These are phyloP conservation scores for Ascoidea asiatica DNA, from an alignment of 805 yeast species.

Conservation along the genomic window DNA sequence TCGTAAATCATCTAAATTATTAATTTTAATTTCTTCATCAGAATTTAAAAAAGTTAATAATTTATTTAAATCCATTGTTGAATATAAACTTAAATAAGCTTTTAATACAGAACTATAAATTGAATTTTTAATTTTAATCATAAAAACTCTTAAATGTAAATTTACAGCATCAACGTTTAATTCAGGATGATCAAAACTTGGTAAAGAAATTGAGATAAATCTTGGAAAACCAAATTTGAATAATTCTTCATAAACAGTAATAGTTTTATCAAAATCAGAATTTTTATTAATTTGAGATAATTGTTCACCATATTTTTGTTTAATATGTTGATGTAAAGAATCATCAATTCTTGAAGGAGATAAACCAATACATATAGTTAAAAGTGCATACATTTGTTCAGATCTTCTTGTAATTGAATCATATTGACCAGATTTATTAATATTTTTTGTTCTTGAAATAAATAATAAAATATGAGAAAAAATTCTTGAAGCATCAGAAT, in stretches of 20 bases:
- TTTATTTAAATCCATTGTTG: constrained; percentile 30
- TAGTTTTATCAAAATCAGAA: constrained; percentile 21
- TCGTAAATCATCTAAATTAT: constrained; percentile 22
- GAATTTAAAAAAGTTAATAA: constrained; percentile 25
- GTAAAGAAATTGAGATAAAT: constrained; percentile 28
- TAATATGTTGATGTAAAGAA: constrained; percentile 25
- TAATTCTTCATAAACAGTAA: constrained; percentile 29
- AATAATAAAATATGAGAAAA: constrained; percentile 32
- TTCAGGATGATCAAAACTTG: constrained; percentile 19
- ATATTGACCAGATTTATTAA: constrained; percentile 28
- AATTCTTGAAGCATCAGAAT: constrained; percentile 34
- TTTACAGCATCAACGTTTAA: constrained; percentile 24
- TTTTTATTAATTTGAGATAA: constrained; percentile 26
- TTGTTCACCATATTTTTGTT: constrained; percentile 34
- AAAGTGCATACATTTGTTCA: constrained; percentile 37
- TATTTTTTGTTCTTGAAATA: constrained; percentile 31
- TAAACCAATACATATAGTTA: constrained; percentile 30
- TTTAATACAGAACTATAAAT: constrained; percentile 26
- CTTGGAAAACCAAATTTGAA: constrained; percentile 34
- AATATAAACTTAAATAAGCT: constrained; percentile 30
- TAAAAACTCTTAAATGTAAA: constrained; percentile 29
- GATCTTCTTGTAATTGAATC: constrained; percentile 32
- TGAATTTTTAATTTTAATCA: constrained; percentile 25
- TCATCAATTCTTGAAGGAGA: constrained; percentile 35
- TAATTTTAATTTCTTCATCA: constrained; percentile 17